Conservation (phyloP, 179 eudicot genomes). For the Beta corolliflora region DNA sequence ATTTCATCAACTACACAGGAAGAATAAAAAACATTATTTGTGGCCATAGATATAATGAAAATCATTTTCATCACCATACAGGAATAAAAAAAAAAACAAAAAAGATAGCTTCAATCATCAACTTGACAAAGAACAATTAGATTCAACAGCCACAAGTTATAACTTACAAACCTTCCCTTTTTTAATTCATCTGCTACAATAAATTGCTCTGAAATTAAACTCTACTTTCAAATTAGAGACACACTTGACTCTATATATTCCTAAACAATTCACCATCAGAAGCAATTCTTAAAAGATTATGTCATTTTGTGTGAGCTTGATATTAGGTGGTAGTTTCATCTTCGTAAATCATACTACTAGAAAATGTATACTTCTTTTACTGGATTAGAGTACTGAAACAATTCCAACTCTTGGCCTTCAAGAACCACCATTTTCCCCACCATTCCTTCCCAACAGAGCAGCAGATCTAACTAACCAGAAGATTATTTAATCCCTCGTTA, state of each 20-base stretch:
- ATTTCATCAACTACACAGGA: conserved; percentile 82
- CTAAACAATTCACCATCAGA: neutral
- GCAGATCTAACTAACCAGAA: neutral
- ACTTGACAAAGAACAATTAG: neutral
- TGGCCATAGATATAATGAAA: neutral
- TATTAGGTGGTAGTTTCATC: neutral
- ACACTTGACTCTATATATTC: neutral
- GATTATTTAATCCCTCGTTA: neutral
- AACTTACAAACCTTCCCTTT: neutral
- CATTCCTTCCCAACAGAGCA: neutral
- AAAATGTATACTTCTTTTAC: neutral
- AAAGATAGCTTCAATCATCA: neutral
- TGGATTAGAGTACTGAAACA: neutral
- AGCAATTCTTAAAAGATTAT: neutral
- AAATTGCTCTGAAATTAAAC: neutral
- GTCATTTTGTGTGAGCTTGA: neutral
- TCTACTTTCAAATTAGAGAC: neutral
- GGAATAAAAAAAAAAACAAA: neutral
- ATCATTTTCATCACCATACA: neutral
- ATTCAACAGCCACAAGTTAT: neutral
- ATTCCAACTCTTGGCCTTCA: neutral
- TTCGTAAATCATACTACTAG: neutral
- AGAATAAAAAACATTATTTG: neutral
- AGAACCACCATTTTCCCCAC: neutral
- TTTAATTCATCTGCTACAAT: neutral